Base-by-base conservation (phyloP, 306 rosid species). In the Quercus glauca region DNA sequence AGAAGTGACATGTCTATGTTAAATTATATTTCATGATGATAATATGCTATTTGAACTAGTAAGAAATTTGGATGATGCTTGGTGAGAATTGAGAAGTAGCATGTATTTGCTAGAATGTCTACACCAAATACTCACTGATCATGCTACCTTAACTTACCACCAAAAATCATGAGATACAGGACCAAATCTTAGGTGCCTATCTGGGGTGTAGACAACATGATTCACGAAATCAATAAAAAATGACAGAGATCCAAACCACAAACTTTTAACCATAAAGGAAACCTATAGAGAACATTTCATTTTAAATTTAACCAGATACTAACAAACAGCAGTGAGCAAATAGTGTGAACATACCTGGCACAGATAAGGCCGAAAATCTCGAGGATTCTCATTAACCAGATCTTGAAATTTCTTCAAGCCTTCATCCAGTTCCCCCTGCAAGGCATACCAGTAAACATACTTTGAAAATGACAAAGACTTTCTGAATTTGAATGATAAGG, bases 351-450 rank as follows among this genome's bases (percentile, higher is more conserved):
- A 81, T 83, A 92, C 99, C 97, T 84, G 92, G 80, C 94, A 92
- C 82, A 94, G 94, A 87, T 92, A 92, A 76, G 97, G 97, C 70
- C 97, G 90, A 83, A 94, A 94, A 86, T 94, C 97, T 57, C 94
- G 88, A 73, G 92, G 95, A 86, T 94, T 87, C 60, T 91, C 92
- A 19, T 86, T 79, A 15, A 90, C 86, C 73, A 94, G 86, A 76
- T 82, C 90, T 84, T 90, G 97, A 83, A 92, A 92, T 68, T 79
- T 76, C 79, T 90, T 83, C 85, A 90, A 82, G 58, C 88, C 97
- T 80, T 90, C 93, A 77, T 88, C 97, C 86, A 94, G 82, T 75
- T 87, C 84, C 75, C 97, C 97, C 99, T 92, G 87, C 74, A 85
- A 85, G 76, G 70, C 78, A 77, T 26, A 78, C 43, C 37, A 28